A percentile compares a stretch with the other conserved stretches of the same genome.
phyloP scores from a whole-genome alignment of 768 basidiomycete genomes.

The Boletellus sp. region DNA sequence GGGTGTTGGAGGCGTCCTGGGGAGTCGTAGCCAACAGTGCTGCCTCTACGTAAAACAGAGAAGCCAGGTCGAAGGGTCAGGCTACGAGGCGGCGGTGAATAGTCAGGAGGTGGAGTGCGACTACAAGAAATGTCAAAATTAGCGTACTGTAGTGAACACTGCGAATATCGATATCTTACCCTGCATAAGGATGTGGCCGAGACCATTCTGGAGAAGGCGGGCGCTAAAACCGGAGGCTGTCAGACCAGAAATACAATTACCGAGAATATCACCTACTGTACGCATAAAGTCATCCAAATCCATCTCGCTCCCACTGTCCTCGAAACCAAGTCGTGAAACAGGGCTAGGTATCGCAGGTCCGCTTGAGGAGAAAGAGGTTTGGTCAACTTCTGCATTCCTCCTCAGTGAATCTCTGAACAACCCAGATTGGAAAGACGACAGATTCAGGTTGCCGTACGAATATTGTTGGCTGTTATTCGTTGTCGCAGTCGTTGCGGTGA shows the following conservation, averaged over 20 bases:
- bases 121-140: slow-evolving; percentile 5
- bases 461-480: slow-evolving; percentile 18
- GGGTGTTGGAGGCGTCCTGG: slow-evolving; percentile 8
- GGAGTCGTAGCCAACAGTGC: slow-evolving; percentile 1
- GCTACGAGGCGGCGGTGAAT: slow-evolving; percentile 19
- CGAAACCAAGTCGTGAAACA: slow-evolving; percentile 11
- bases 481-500: not conserved
- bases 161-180: slow-evolving; percentile 10
- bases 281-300: slow-evolving; percentile 21
- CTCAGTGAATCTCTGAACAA: slow-evolving; percentile 32
- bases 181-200: slow-evolving; percentile 25
- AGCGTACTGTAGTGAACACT: not conserved
- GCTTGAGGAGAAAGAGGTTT: slow-evolving; percentile 12
- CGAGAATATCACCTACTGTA: slow-evolving; percentile 7
- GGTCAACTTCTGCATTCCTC: slow-evolving; percentile 25
- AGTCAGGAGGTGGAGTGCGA: slow-evolving; percentile 23
- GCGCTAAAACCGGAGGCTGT: slow-evolving; percentile 15
- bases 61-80: slow-evolving; percentile 13
- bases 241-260: not conserved
- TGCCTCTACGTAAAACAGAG: slow-evolving; percentile 15
- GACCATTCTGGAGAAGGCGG: slow-evolving; percentile 26
- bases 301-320: slow-evolving; percentile 29
- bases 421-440: slow-evolving; percentile 31
- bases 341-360: slow-evolving; percentile 8
- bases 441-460: slow-evolving; percentile 30